phyloP scores from a whole-genome alignment of 148 eudicot species.

The Rhododendron vialii region DNA sequence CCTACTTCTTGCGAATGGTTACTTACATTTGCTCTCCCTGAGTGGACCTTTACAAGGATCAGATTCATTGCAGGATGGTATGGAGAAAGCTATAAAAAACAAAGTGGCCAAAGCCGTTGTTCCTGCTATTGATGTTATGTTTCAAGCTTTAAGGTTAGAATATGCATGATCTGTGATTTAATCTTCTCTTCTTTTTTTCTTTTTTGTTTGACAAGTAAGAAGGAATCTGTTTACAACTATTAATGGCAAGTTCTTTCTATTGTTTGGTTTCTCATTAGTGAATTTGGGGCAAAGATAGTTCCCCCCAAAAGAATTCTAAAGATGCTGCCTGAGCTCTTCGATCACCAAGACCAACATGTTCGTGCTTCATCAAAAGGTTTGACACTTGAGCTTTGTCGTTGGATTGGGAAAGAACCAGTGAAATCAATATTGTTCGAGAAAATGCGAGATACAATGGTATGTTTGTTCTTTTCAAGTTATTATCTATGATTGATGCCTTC shows the following conservation, averaged over 20 bases:
- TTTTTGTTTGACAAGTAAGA: too few species aligned
- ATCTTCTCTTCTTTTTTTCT: neutral
- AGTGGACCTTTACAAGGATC: neutral
- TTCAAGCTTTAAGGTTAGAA: slow-evolving; percentile 85
- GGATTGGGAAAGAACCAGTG: slow-evolving; percentile 97
- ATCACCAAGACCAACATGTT: slow-evolving; percentile 99
- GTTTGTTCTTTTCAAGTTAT: neutral
- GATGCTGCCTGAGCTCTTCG: slow-evolving; percentile 98
- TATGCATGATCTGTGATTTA: neutral
- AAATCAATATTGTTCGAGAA: slow-evolving; percentile 91
- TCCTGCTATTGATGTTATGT: slow-evolving; percentile 98
- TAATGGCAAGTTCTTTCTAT: neutral
- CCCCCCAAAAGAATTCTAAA: slow-evolving; percentile 96
- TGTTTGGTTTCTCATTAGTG: slow-evolving; percentile 43
- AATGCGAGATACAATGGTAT: slow-evolving; percentile 99
- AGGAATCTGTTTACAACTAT: neutral
- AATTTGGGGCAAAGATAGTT: slow-evolving; percentile 89
- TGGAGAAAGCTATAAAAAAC: slow-evolving; percentile 94
- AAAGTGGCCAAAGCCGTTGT: slow-evolving; percentile 98
- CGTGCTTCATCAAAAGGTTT: slow-evolving; percentile 98
- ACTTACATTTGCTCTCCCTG: too few species aligned
- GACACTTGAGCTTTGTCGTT: slow-evolving; percentile 94
- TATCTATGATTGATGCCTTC: too few species aligned
- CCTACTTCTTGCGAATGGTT: too few species aligned
- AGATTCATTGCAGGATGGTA: slow-evolving; percentile 61